Conservation (phyloP, 352 stramenopile species). For the Globisporangium radiosum region DNA sequence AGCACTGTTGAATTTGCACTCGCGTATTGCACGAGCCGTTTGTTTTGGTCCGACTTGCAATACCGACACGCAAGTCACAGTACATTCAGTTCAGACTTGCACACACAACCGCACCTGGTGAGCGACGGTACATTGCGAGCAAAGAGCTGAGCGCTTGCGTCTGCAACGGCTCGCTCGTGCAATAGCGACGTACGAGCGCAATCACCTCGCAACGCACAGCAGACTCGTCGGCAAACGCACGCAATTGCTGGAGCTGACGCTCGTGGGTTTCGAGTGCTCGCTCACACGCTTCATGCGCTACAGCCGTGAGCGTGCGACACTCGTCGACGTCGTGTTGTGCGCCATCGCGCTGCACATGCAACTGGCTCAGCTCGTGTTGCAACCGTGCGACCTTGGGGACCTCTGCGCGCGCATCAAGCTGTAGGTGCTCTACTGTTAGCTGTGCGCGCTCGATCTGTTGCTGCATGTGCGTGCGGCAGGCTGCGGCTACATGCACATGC, state of each 20-base stretch:
- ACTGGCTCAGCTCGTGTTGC: slow-evolving; percentile 13
- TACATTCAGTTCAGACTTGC: background rate
- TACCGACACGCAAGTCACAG: too few relatives aligned
- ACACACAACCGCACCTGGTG: slow-evolving; percentile 4
- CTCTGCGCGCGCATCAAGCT: slow-evolving; percentile 5
- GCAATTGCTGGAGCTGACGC: slow-evolving; percentile 5
- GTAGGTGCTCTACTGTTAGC: background rate
- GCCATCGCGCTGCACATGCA: slow-evolving; percentile 4
- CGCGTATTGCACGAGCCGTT: background rate
- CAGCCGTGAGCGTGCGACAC: background rate
- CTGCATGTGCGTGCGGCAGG: slow-evolving; percentile 20
- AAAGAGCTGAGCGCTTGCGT: slow-evolving; percentile 14
- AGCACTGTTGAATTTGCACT: background rate
- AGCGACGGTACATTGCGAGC: slow-evolving; percentile 7
- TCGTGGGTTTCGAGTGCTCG: slow-evolving; percentile 8
- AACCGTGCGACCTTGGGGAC: slow-evolving; percentile 18
- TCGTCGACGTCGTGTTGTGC: slow-evolving; percentile 17
- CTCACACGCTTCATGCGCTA: slow-evolving; percentile 9
- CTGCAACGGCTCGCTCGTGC: slow-evolving; percentile 19
- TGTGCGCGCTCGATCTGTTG: slow-evolving; percentile 18
- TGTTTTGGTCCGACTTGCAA: background rate
- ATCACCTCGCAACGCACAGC: slow-evolving; percentile 25
- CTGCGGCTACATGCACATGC: slow-evolving; percentile 13
- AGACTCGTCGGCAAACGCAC: slow-evolving; percentile 7
- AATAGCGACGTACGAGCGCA: slow-evolving; percentile 18